phyloP scores from a whole-genome alignment of 345 rosid species.

The Anacardium occidentale region DNA sequence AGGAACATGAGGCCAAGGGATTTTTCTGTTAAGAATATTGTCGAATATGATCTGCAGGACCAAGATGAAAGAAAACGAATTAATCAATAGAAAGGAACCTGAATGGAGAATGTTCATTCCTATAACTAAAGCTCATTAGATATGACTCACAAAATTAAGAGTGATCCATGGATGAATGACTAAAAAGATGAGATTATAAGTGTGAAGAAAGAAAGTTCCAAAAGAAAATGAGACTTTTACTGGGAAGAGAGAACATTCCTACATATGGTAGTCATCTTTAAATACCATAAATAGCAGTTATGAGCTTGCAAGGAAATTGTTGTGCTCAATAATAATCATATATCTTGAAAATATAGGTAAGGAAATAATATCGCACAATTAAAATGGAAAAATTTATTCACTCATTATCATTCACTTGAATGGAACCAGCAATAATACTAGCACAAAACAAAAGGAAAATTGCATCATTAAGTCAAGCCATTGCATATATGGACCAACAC shows the following conservation, averaged over 20 bases:
- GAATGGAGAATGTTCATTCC: background rate
- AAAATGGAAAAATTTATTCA: background rate
- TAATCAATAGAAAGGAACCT: conserved; percentile 5
- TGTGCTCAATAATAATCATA: background rate
- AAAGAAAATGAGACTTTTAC: background rate
- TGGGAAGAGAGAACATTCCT: background rate
- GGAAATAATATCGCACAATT: background rate
- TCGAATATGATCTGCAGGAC: conserved; percentile 66
- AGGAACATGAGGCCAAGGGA: conserved; percentile 76
- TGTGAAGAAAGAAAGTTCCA: background rate
- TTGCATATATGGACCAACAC: background rate
- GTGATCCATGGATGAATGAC: background rate
- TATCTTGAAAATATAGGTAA: background rate
- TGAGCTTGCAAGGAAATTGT: background rate
- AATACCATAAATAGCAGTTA: background rate
- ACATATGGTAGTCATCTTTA: background rate
- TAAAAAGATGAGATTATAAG: background rate
- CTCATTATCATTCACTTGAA: background rate
- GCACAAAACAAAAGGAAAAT: background rate
- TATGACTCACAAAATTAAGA: background rate
- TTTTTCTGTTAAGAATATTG: conserved; percentile 73
- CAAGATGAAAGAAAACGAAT: conserved; percentile 20
- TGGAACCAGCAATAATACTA: background rate
- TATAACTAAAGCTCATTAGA: background rate
- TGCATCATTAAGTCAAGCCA: background rate